phyloP scores from a whole-genome alignment of 176 grass and related monocot species.

The Phoenix roebelenii region DNA sequence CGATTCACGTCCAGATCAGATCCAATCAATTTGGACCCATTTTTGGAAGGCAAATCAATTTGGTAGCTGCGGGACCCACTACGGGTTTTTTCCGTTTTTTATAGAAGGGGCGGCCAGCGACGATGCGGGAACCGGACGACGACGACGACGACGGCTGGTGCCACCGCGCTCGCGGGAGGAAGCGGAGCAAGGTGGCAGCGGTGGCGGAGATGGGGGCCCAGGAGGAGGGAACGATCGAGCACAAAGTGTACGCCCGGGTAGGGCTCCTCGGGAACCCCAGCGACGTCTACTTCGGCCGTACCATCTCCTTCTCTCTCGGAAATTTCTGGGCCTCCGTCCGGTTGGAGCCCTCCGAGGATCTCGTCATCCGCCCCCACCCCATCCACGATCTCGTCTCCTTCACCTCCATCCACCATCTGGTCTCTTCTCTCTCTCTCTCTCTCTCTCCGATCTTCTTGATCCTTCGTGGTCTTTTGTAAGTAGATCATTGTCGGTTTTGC shows the following conservation, averaged over 20 bases:
- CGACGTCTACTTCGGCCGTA: constrained; percentile 57
- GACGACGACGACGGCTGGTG: too few species aligned
- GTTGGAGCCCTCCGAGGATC: constrained; percentile 40
- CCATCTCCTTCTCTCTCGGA: constrained; percentile 52
- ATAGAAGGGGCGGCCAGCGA: too few species aligned
- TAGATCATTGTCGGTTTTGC: too few species aligned
- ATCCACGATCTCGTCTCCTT: constrained; percentile 65
- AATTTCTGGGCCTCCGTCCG: constrained; percentile 63
- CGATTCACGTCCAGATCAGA: too few species aligned
- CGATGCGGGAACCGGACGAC: too few species aligned
- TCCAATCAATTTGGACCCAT: too few species aligned
- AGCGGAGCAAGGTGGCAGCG: not conserved
- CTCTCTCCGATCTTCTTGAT: too few species aligned
- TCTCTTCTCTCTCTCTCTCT: not conserved
- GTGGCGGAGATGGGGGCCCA: not conserved
- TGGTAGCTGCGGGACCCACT: too few species aligned
- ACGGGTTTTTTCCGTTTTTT: too few species aligned
- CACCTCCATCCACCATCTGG: constrained; percentile 42
- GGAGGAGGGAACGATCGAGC: constrained; percentile 19
- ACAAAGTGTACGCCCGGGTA: constrained; percentile 39
- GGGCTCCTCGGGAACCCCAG: constrained; percentile 83
- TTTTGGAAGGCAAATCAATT: too few species aligned
- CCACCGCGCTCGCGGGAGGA: too few species aligned
- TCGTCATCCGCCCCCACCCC: constrained; percentile 61
- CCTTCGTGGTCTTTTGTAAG: too few species aligned